Base-by-base conservation (phyloP, 257 asterid species). In the Ballota nigra region DNA sequence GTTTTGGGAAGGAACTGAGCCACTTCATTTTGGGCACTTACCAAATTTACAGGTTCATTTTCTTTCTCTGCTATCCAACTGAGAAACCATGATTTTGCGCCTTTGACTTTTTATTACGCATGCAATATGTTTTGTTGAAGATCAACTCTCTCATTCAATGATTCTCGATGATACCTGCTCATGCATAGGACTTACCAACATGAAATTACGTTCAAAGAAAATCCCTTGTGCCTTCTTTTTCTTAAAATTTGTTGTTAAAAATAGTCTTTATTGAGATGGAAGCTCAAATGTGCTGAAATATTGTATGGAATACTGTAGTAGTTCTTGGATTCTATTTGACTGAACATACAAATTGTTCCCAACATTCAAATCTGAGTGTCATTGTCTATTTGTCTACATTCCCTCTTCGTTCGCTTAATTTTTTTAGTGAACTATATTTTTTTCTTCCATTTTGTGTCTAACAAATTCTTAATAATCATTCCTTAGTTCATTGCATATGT, bases 1-100 rank as follows among this genome's bases (percentile, higher is more conserved):
- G 57, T 92, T 92, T 63, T 92, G 97, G 97, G 76, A 89, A 78
- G 96, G 92, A 84, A 83, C 85, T 34, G 92, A 92, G 66, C 92
- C 97, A 52, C 95, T 92, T 67, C 80, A 64, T 22, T 82, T 92
- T 33, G 97, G 97, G 36, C 82, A 74, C 63, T 80, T 92, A 86
- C 97, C 97, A 47, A 86, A 78, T 68, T 74, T 92, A 80, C 95
- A 92, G 97, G 95, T 89, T 52, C 60, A 40, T 75, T 74, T 1
- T 71, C 67, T 40, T 38, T 69, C 70, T 77, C 20, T 55, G n/a
- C 55, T 68, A 67, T 55, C 34, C 5, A 13, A 52, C 13, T 16
- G 24, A 51, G 31, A 53, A 31, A 36, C 49, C 72, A 74, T 70
- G 28, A 53, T 19, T 41, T 67, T 64, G 26, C 29, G 18, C 45